Evolutionary conservation across 768 basidiomycete genomes (phyloP), one percentile per base, ranked within the genome.

Genomic region (Collybiopsis confluens): DNA sequence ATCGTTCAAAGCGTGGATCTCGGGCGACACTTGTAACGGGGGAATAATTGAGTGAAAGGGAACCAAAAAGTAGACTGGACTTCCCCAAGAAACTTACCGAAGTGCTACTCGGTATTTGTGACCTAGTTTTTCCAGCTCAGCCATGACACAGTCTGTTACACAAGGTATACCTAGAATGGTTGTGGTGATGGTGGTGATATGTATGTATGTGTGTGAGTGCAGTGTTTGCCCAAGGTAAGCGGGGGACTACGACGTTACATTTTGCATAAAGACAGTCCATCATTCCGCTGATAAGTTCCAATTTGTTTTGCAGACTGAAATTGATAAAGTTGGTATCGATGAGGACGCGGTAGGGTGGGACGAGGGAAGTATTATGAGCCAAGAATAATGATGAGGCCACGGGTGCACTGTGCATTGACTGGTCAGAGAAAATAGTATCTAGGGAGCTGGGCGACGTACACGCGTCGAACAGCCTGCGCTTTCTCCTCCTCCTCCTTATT

Each of bases 321-420:
- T 98, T 98, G 78, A 99, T 99, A 62, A 99, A 98, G 68, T 99
- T 99, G 66, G 97, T 99, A 70, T 99, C 97, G 56, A 99, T 92
- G 36, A 99, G 82, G 24, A 99, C 92, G 18, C 96, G 85, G 66
- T 98, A 99, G 2, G 97, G 97, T 0, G 97, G 97, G 0, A 92
- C 95, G 44, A 99, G 88, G 18, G 97, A 88, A 20, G 89, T 86
- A 68, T 99, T 98, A 68, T 98, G 97, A 3, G 89, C 85, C 38
- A 99, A 77, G 77, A 98, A 98, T 60, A 98, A 76, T 18, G 94
- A 92, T 27, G 93, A 90, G n/a, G 94, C 85, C 40, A 88, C 78
- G 64, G 91, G 88, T 3, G 89, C 83, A 43, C 93, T 96, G 64
- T 16, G 35, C 24, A 16, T 48, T 24, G 15, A 42, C 47, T 57